A percentile compares a stretch with the other conserved stretches of the same genome.
These are phyloP conservation scores for Saccharomycopsis crataegensis DNA, from an alignment of 1,139 yeast genomes.

Conservation along the genomic window DNA sequence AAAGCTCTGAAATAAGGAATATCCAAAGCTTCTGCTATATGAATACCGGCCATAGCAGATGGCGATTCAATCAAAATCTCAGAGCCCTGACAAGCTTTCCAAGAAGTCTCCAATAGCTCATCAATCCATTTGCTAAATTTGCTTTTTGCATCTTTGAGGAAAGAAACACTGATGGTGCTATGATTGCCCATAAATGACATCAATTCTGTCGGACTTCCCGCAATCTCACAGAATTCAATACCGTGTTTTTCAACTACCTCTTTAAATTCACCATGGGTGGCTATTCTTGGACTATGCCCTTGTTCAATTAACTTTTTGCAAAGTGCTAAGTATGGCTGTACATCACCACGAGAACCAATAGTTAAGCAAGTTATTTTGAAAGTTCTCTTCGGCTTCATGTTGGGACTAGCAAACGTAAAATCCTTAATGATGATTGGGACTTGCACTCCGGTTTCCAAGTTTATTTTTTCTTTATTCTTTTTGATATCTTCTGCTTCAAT, in stretches of 20 bases:
- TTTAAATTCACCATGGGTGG: slow-evolving; percentile 76
- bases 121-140: slow-evolving; percentile 77
- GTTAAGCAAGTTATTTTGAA: slow-evolving; percentile 67
- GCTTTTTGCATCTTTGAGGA: slow-evolving; percentile 73
- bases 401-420: slow-evolving; percentile 48
- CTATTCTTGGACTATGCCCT: slow-evolving; percentile 79
- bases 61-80: slow-evolving; percentile 90
- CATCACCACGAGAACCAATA: slow-evolving; percentile 94
- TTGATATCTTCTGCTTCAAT: slow-evolving; percentile 46
- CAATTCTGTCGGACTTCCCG: slow-evolving; percentile 89
- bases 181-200: slow-evolving; percentile 91
- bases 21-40: slow-evolving; percentile 83
- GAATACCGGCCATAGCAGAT: slow-evolving; percentile 92
- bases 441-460: slow-evolving; percentile 51
- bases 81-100: slow-evolving; percentile 80
- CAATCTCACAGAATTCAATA: slow-evolving; percentile 62
- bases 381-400: slow-evolving; percentile 39
- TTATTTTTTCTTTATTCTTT: slow-evolving; percentile 56
- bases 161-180: slow-evolving; percentile 78
- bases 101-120: slow-evolving; percentile 60
- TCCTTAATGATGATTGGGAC: slow-evolving; percentile 63
- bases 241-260: slow-evolving; percentile 67
- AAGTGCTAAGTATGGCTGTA: slow-evolving; percentile 90
- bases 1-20: slow-evolving; percentile 92
- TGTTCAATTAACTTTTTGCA: slow-evolving; percentile 70